Conservation (phyloP, 1,139 yeast genomes). For the Hanseniaspora uvarum region DNA sequence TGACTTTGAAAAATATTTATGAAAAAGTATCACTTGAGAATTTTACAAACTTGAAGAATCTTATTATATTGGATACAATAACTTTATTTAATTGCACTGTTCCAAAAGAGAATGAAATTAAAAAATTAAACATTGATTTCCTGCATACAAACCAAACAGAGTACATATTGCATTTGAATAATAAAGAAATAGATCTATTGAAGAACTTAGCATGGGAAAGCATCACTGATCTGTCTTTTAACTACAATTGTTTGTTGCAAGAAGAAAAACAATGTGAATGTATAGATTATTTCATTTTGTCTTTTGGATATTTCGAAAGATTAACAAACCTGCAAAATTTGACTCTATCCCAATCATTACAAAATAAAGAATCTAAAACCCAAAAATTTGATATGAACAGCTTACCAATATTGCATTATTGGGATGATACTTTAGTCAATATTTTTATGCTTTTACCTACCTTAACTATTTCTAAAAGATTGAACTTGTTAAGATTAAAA, state of each 20-base stretch:
- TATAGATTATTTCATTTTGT: neutral
- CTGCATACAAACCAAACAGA: neutral
- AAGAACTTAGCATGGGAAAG: neutral
- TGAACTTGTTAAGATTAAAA: neutral
- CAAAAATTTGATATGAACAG: conserved; percentile 12
- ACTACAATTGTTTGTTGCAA: conserved; percentile 4
- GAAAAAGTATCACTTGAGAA: neutral
- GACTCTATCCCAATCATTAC: conserved; percentile 7
- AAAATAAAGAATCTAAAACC: neutral
- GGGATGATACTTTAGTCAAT: conserved; percentile 6
- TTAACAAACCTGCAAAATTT: neutral
- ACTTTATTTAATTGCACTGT: conserved; percentile 1
- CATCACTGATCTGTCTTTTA: neutral
- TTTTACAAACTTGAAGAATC: neutral
- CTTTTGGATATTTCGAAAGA: neutral
- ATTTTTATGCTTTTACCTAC: conserved; percentile 3
- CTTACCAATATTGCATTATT: conserved; percentile 2
- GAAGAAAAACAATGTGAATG: conserved; percentile 4
- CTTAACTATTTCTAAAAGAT: neutral
- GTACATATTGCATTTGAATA: neutral
- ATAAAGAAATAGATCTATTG: neutral
- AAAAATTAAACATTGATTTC: neutral
- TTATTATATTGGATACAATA: neutral
- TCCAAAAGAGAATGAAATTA: neutral
- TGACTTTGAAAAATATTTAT: neutral